phyloP scores from a whole-genome alignment of 495 filamentous ascomycete genomes.

The Daldinia bambusicola region DNA sequence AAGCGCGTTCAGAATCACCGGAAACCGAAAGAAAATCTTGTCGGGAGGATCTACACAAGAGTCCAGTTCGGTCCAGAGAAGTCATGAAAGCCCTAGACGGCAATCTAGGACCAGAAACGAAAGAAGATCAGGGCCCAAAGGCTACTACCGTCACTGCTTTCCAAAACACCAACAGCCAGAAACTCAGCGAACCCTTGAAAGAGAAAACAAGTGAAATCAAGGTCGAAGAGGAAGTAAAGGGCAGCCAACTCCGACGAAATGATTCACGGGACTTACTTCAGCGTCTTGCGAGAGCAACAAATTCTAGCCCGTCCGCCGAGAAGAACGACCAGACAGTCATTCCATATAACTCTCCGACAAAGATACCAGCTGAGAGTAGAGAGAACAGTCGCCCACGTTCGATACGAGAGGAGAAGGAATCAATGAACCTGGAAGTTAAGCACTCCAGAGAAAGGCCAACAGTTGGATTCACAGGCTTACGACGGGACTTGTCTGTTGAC shows the following conservation, averaged over 20 bases:
- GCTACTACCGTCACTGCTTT: constrained; percentile 64
- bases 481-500: constrained; percentile 50
- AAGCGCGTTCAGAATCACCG: constrained; percentile 48
- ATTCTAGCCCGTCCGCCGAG: constrained; percentile 58
- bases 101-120: constrained; percentile 51
- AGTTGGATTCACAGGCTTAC: constrained; percentile 56
- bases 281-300: constrained; percentile 70
- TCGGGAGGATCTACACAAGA: constrained; percentile 23
- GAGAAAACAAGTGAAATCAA: constrained; percentile 3
- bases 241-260: constrained; percentile 44
- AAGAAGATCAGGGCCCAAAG: constrained; percentile 46
- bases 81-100: constrained; percentile 41
- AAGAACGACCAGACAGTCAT: constrained; percentile 26
- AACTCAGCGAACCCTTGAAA: constrained; percentile 7
- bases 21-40: constrained; percentile 28
- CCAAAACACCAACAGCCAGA: constrained; percentile 37
- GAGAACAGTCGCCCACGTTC: constrained; percentile 29
- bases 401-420: constrained; percentile 28
- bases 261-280: constrained; percentile 75
- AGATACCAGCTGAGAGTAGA: constrained; percentile 12
- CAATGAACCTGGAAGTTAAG: constrained; percentile 43
- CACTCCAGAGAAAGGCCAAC: constrained; percentile 47
- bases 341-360: constrained; percentile 14
- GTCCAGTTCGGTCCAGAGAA: constrained; percentile 21
- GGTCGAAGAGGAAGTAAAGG: constrained; percentile 10